phyloP scores from a whole-genome alignment of 306 rosid genomes.

The Prunus armeniaca region DNA sequence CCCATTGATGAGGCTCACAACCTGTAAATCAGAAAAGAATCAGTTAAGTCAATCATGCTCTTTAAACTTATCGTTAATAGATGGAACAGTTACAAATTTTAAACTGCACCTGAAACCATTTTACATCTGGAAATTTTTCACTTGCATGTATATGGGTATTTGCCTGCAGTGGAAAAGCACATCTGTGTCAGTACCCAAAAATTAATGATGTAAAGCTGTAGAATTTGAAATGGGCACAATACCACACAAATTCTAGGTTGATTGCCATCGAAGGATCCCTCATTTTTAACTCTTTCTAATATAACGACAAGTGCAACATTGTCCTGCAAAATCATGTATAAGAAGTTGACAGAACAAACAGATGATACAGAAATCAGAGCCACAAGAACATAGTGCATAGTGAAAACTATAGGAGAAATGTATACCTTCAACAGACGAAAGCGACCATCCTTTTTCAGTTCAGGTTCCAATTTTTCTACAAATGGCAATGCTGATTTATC shows the following conservation, averaged over 20 bases:
- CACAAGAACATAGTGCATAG: background rate
- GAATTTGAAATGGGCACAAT: background rate
- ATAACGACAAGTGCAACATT: slow-evolving; percentile 31
- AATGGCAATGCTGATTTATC: background rate
- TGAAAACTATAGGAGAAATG: background rate
- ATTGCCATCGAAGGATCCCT: background rate
- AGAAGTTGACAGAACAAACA: background rate
- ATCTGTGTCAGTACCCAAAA: background rate
- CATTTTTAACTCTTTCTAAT: slow-evolving; percentile 17
- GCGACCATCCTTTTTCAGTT: slow-evolving; percentile 6
- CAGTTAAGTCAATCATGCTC: background rate
- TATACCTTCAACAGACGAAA: slow-evolving; percentile 17
- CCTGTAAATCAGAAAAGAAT: slow-evolving; percentile 12
- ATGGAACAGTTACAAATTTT: slow-evolving; percentile 6
- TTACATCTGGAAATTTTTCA: slow-evolving; percentile 5
- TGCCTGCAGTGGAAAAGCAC: slow-evolving; percentile 17
- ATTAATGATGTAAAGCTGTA: background rate
- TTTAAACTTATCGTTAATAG: background rate
- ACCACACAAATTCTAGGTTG: slow-evolving; percentile 36
- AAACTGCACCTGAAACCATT: slow-evolving; percentile 29
- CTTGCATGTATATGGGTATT: slow-evolving; percentile 37
- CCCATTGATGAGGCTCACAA: slow-evolving; percentile 19
- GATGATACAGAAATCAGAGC: background rate
- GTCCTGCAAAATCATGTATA: slow-evolving; percentile 12
- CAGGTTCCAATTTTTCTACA: slow-evolving; percentile 15